Percentiles rank a stretch among this genome's conserved stretches.
phyloP scores from a whole-genome alignment of 129 eudicot species.

The Kitagawia praeruptora region DNA sequence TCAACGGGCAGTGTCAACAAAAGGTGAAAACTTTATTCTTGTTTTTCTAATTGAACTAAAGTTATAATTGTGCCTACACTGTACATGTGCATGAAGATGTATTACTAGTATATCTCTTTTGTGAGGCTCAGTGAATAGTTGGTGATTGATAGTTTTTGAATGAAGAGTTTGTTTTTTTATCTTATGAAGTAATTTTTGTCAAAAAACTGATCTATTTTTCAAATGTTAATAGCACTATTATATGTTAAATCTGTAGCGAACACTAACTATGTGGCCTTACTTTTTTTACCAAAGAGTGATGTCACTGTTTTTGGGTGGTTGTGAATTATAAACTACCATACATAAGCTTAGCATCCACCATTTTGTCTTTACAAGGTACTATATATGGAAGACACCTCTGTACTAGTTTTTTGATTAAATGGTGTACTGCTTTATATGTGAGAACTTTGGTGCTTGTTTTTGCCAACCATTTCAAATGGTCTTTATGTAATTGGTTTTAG shows the following conservation, averaged over 20 bases:
- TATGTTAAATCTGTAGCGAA: neutral
- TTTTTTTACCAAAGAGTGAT: neutral
- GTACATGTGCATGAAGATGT: neutral
- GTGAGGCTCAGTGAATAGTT: neutral
- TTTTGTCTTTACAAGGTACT: neutral
- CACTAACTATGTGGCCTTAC: neutral
- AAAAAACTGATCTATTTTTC: neutral
- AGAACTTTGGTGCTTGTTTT: neutral
- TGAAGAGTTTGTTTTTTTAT: neutral
- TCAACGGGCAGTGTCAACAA: conserved; percentile 34
- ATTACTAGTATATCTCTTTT: neutral
- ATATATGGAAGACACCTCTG: neutral
- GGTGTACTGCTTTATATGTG: neutral
- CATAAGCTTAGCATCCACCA: neutral
- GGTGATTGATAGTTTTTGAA: neutral
- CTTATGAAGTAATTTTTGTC: neutral
- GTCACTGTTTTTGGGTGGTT: neutral
- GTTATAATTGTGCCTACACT: neutral
- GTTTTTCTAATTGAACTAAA: neutral
- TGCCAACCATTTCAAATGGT: neutral
- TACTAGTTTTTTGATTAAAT: neutral
- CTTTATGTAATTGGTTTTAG: neutral
- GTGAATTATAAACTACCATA: neutral
- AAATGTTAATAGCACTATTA: neutral
- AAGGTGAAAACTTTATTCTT: conserved; percentile 28